These are phyloP conservation scores for Wakefieldia striispora DNA, from an alignment of 768 basidiomycete species.

Conservation along the genomic window DNA sequence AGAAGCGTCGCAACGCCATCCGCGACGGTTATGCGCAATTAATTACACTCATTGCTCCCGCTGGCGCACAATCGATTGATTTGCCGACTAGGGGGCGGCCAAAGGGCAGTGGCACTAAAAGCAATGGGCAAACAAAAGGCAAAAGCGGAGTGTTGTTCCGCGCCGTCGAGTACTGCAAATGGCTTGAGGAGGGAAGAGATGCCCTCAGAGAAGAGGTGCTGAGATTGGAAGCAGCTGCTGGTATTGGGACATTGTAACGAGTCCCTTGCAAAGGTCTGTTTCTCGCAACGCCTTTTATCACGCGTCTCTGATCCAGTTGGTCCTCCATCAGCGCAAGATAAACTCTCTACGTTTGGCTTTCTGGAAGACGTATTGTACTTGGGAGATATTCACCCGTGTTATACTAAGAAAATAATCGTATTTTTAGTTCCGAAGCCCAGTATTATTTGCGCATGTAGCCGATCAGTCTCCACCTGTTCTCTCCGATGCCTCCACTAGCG, in stretches of 20 bases:
- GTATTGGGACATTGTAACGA: slow-evolving; percentile 35
- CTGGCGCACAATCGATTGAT: slow-evolving; percentile 64
- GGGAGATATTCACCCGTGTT: neutral
- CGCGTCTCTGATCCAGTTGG: too few relatives aligned
- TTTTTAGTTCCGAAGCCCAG: slow-evolving; percentile 1
- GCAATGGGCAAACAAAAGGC: slow-evolving; percentile 71
- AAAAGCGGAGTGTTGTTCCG: slow-evolving; percentile 89
- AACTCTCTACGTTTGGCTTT: too few relatives aligned
- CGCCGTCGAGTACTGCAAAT: slow-evolving; percentile 80
- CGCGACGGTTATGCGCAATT: slow-evolving; percentile 87
- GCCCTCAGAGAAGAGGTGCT: slow-evolving; percentile 67
- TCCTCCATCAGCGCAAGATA: too few relatives aligned
- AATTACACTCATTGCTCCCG: slow-evolving; percentile 78
- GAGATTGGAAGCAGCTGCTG: slow-evolving; percentile 65
- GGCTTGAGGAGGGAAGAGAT: slow-evolving; percentile 81
- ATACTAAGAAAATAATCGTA: slow-evolving; percentile 9
- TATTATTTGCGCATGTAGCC: neutral
- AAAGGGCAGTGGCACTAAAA: slow-evolving; percentile 68
- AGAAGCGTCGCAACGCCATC: slow-evolving; percentile 90
- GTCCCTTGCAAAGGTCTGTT: slow-evolving; percentile 17
- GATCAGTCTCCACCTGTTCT: neutral
- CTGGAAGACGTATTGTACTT: neutral
- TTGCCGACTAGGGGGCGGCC: slow-evolving; percentile 79
- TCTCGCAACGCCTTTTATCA: neutral
- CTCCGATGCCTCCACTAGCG: slow-evolving; percentile 23